Percentiles rank a stretch among this genome's conserved stretches.
These are phyloP conservation scores for Arabis hirsuta DNA, from an alignment of 345 rosid genomes.

Conservation along the genomic window DNA sequence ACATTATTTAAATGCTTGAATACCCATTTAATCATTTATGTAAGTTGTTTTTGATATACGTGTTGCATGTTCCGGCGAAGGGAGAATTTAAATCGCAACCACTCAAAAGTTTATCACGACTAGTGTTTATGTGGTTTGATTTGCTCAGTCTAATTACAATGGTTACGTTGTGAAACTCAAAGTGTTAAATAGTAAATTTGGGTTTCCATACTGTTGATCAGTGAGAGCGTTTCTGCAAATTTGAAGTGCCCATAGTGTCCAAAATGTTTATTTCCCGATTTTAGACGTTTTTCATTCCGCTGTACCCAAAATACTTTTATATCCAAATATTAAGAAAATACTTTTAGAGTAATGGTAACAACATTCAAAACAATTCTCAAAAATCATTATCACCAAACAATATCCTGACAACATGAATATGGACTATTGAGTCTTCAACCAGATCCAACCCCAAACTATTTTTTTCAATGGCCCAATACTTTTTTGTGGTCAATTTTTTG, in stretches of 20 bases:
- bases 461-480: constrained; percentile 1
- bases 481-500: neutral
- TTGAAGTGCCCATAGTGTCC: neutral
- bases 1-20: neutral
- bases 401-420: neutral
- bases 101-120: neutral
- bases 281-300: neutral
- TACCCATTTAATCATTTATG: neutral
- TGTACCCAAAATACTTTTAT: too few species aligned
- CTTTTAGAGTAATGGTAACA: neutral
- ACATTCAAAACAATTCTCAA: neutral
- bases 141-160: neutral
- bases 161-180: neutral
- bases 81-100: neutral
- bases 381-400: too few species aligned
- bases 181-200: neutral
- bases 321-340: too few species aligned
- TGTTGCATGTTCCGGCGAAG: constrained; percentile 2
- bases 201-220: constrained; percentile 1
- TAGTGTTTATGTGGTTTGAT: neutral
- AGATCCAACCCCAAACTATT: neutral
- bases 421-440: neutral
- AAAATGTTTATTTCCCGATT: neutral
- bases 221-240: neutral
- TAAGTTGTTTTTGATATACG: neutral